Percentiles rank a stretch among this genome's conserved stretches.
These are phyloP conservation scores for Psidium friedrichsthalianum DNA, from an alignment of 345 rosid genomes.

Conservation along the genomic window DNA sequence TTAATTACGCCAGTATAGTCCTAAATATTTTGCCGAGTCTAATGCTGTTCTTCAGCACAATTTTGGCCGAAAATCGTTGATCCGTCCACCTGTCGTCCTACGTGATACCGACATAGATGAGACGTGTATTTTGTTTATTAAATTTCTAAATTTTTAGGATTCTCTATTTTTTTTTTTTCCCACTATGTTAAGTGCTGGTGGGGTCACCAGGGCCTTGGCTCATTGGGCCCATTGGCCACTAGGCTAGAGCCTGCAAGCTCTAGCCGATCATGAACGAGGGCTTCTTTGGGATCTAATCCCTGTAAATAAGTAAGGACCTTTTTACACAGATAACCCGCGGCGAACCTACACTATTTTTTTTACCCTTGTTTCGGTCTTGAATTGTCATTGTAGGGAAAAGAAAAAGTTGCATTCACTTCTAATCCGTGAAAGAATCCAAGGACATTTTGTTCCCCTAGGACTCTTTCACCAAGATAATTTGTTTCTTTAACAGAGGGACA, in stretches of 20 bases:
- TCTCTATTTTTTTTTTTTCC: neutral
- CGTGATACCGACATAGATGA: fast-evolving
- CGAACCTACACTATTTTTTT: too few species aligned
- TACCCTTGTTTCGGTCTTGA: too few species aligned
- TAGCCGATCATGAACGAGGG: fast-evolving
- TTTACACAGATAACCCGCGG: too few species aligned
- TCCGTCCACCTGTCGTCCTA: fast-evolving
- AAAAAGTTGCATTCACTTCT: too few species aligned
- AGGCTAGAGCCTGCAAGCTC: neutral
- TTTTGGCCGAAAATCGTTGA: neutral
- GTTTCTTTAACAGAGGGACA: too few species aligned
- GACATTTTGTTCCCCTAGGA: too few species aligned
- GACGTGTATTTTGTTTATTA: fast-evolving
- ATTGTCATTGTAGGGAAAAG: too few species aligned
- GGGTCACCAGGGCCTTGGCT: neutral
- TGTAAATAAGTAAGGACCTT: neutral
- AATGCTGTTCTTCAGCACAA: fast-evolving
- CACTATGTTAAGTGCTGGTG: neutral
- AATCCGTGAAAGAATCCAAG: too few species aligned
- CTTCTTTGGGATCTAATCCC: neutral
- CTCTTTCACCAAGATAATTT: too few species aligned
- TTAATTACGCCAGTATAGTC: fast-evolving
- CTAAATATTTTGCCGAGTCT: fast-evolving
- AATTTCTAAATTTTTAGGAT: fast-evolving
- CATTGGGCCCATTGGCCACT: neutral